Base-by-base conservation (phyloP, 192 early-diverging fungal species). In the Backusella morwellensis region DNA sequence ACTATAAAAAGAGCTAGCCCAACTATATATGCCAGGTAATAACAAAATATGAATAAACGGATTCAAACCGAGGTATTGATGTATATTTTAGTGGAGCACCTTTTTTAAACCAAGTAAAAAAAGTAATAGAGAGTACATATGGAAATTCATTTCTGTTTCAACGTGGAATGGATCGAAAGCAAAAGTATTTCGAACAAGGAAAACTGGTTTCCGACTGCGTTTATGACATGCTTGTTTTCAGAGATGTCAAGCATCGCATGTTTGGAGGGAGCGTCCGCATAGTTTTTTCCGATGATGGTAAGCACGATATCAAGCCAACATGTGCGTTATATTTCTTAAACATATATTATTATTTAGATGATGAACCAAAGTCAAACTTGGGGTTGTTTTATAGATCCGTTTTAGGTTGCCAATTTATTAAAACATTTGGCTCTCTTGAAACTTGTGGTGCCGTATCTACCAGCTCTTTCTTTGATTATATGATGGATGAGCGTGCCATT, bases 1-100 rank as follows among this genome's bases (percentile, higher is more conserved):
- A 92, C 95, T 78, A 82, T 96, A 72, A 85, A 86, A 71, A 70
- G 85, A n/a, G 88, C 95, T 42, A 75, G 85, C 36, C 97, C 97
- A 5, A 95, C 93, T 15, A 69, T 95, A 35, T 95, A 97, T 74
- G 85, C 83, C 72, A 82, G 80, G 85, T 86, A 73, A 41, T 41
- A n/a, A 41, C 36, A 6, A 21, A 36, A 19, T 26, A 35, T 7
- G 29, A 34, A 72, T 72, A 32, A 66, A 29, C 34, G 1, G 15
- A 21, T 38, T 9, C n/a, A 19, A 69, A 21, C 0, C 21, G 40
- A n/a, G 26, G 19, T 14, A 29, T 15, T 26, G n/a, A 23, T 2
- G 9, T 40, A 23, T 50, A 21, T 63, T 70, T 5, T 75, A 85
- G 84, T 70, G 66, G 54, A 29, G 76, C 84, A 1, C 59, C 35